These are phyloP conservation scores for Harringtonia lauricola DNA, from an alignment of 2,329 filamentous ascomycete species.

Conservation along the genomic window DNA sequence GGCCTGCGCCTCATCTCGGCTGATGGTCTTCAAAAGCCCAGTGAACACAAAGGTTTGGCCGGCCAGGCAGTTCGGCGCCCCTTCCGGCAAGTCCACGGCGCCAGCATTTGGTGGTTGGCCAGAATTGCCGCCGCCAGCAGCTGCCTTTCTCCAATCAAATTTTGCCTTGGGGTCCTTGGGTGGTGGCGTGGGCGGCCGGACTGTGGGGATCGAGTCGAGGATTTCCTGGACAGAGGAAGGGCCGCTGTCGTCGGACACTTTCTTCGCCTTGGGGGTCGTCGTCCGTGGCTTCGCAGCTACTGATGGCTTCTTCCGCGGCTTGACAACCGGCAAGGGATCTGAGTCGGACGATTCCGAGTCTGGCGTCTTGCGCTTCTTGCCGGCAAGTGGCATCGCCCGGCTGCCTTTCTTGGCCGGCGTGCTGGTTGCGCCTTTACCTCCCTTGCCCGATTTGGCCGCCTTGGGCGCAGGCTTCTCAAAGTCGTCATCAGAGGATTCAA, in stretches of 20 bases:
- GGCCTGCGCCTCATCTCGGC: slow-evolving; percentile 72
- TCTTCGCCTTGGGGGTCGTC: slow-evolving; percentile 14
- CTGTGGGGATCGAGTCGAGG: slow-evolving; percentile 73
- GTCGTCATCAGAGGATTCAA: slow-evolving; percentile 19
- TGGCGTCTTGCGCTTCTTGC: slow-evolving; percentile 49
- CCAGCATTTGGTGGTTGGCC: slow-evolving; percentile 53
- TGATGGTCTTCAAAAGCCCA: slow-evolving; percentile 68
- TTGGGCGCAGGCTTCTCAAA: slow-evolving; percentile 16
- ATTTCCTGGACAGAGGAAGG: slow-evolving; percentile 70
- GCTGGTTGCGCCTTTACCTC: slow-evolving; percentile 17
- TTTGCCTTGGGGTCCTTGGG: slow-evolving; percentile 57
- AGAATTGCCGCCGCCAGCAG: slow-evolving; percentile 45
- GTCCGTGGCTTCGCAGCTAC: slow-evolving; percentile 7
- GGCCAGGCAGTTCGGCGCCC: slow-evolving; percentile 78
- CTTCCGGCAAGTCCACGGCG: slow-evolving; percentile 63
- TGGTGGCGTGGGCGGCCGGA: slow-evolving; percentile 76
- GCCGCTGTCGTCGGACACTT: slow-evolving; percentile 45
- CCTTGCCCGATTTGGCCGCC: not conserved
- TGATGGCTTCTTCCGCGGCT: slow-evolving; percentile 50
- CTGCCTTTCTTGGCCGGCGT: slow-evolving; percentile 1
- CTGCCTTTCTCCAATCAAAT: slow-evolving; percentile 65
- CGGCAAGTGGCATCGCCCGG: slow-evolving; percentile 1
- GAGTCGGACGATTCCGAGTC: slow-evolving; percentile 45
- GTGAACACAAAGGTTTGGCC: slow-evolving; percentile 94
- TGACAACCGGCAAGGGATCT: slow-evolving; percentile 29